These are phyloP conservation scores for Sutorius eximius DNA, from an alignment of 1,284 basidiomycete species.

Conservation along the genomic window DNA sequence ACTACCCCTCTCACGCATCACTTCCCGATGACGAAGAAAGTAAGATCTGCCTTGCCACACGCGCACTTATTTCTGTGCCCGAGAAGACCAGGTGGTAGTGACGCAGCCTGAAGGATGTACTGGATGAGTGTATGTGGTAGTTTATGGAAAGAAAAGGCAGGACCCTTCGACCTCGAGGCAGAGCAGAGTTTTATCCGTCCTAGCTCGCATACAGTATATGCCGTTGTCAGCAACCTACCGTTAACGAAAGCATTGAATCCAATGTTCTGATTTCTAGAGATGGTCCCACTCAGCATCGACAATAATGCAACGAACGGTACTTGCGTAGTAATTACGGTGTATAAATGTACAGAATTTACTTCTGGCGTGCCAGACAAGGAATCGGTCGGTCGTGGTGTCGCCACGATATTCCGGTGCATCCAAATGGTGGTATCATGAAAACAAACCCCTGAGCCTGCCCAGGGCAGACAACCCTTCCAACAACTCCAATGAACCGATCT, in stretches of 20 bases:
- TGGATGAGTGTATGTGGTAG: background rate
- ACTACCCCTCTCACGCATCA: no score
- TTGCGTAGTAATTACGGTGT: background rate
- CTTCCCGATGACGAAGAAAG: background rate
- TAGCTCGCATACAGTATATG: background rate
- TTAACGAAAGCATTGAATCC: no score
- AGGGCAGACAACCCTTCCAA: constrained; percentile 38
- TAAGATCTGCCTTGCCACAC: no score
- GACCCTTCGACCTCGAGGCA: background rate
- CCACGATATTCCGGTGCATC: background rate
- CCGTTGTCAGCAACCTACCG: background rate
- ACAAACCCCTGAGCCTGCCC: constrained; percentile 45
- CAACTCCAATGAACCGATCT: constrained; percentile 37
- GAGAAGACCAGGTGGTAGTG: no score
- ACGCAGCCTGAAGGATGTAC: background rate
- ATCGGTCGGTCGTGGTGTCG: no score
- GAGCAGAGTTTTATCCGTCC: background rate
- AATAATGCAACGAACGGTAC: background rate
- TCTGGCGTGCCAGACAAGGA: background rate
- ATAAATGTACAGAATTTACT: background rate
- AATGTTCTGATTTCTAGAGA: no score
- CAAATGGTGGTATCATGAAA: constrained; percentile 10
- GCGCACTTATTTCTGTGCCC: no score
- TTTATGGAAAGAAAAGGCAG: background rate
- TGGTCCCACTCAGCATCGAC: background rate